Base-by-base conservation (phyloP, 2,329 filamentous ascomycete genomes). In the Fusarium chlamydosporum region DNA sequence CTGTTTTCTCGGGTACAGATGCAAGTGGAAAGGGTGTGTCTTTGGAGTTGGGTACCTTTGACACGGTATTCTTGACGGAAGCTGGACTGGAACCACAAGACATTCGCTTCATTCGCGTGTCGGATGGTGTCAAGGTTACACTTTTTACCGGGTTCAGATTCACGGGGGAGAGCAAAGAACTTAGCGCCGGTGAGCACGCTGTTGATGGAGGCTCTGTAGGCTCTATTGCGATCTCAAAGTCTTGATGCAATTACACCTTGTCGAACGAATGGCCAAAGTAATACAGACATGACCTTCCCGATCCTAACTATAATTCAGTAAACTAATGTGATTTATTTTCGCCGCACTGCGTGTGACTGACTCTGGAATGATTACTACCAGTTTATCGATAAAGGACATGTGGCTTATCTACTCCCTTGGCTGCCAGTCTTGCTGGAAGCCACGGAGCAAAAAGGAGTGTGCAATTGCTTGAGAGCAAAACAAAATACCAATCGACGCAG, bases 401-500 rank as follows among this genome's bases (percentile, higher is more conserved):
- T 23, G 23, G 6, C 23, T 23, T 23, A 23, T 23, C 6, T 23
- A 23, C 23, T 23, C 23, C 23, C 23, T 23, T 23, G 23, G 23
- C 23, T 23, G 23, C 23, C 23, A 23, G 23, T 23, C 23, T 23
- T 23, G 23, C 23, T 23, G 6, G 23, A 23, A 23, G 23, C 29
- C 10, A 9, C 7, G 3, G 15, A 9, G 4, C 20, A 55, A 47
- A 54, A 47, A 35, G 3, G 5, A 2, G 15, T 0, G 1, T 6
- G 2, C 2, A 12, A 13, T 11, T 12, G 26, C 1, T 0, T 6
- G 3, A 4, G 0, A 10, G 23, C 18, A 61, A 62, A 62, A 55
- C 12, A 18, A 16, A 16, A 16, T 12, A 27, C 23, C 57, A 62
- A 56, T 62, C 59, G 59, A 62, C 59, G 58, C 59, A 62, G 59